Conservation (phyloP, 257 asterid species). For the Jasminum sambac region DNA sequence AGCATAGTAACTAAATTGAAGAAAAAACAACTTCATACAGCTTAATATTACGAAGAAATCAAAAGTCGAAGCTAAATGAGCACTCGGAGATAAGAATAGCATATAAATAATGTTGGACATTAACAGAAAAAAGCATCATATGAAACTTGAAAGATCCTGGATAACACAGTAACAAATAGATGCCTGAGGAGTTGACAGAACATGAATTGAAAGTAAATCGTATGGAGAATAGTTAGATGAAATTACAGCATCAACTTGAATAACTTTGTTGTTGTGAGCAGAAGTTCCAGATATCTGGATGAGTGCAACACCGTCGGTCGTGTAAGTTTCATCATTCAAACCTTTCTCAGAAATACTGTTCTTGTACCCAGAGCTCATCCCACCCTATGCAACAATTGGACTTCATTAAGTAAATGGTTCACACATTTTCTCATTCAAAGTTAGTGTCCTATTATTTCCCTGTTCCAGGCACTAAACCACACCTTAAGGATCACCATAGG, state of each 20-base stretch:
- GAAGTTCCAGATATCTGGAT: constrained; percentile 84
- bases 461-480: constrained; percentile 24
- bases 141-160: background rate
- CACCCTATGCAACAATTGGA: constrained; percentile 65
- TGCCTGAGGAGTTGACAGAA: background rate
- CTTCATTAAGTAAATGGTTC: constrained; percentile 17
- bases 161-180: background rate
- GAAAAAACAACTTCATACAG: background rate
- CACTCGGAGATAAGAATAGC: background rate
- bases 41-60: background rate
- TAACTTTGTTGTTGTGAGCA: constrained; percentile 67
- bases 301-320: constrained; percentile 82
- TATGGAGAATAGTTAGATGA: constrained; percentile 13
- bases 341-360: constrained; percentile 87
- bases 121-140: background rate
- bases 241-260: constrained; percentile 94
- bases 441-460: constrained; percentile 9
- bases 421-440: constrained; percentile 8
- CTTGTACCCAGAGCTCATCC: constrained; percentile 91
- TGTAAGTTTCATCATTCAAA: constrained; percentile 93
- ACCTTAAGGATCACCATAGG: constrained; percentile 97
- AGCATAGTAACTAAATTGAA: background rate
- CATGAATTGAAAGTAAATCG: background rate
- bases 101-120: background rate
- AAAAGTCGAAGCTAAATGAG: background rate